Base-by-base conservation (phyloP, 805 yeast species). In the Monosporozyma servazzii region DNA sequence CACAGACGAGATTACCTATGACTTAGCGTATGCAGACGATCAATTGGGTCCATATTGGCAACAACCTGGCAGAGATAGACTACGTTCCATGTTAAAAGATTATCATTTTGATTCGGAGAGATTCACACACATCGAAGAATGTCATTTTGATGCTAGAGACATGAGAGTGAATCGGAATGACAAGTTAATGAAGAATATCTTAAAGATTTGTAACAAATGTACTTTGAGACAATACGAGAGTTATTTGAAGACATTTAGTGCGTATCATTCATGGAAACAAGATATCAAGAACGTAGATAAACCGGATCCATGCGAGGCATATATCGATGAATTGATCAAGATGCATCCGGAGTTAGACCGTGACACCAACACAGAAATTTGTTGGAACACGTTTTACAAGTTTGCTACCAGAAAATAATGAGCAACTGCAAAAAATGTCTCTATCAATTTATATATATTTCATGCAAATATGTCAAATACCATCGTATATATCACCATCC, bases 41-140 rank as follows among this genome's bases (percentile, higher is more conserved):
- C 69, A 61, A 44, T 63, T 84, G 45, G 90, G 90, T 0, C 60
- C 65, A 15, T 79, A 79, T 62, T 90, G 97, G 97, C 86, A 87
- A 59, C 85, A 84, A 57, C 93, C 95, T 0, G 97, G 96, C 0
- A 72, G 95, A 47, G 50, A 61, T 5, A 68, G 76, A 13, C 65
- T 90, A 33, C 69, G 82, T 48, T 55, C 69, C 6, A 60, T 74
- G 52, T 73, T 77, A 54, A 48, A 43, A 21, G 58, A 59, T 27
- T 50, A 49, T 18, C 46, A 51, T 6, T 49, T 64, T 4, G 56
- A 60, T 25, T 17, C 33, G 0, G 70, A 66, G 2, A 52, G 59
- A 13, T 86, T 75, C 62, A 56, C 61, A 1, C 75, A 80, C 52
- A 61, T 73, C 10, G 56, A 62, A 43, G 64, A 67, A 10, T 64